Evolutionary conservation across 208 protist species (phyloP).

Genomic region (Strigomonas culicis): DNA sequence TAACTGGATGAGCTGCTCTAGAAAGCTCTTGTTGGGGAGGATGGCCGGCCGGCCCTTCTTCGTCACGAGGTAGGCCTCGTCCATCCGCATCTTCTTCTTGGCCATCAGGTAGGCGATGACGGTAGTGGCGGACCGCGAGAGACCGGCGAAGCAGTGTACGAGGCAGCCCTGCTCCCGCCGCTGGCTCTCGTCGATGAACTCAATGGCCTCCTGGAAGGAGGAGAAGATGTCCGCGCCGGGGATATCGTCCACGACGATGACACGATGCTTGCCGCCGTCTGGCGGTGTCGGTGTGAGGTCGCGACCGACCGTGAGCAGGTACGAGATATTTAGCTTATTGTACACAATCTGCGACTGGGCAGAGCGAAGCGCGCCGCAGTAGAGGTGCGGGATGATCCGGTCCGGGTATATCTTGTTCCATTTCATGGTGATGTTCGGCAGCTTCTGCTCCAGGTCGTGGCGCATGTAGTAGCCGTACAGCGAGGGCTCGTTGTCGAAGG

Average conservation of each 20-base stretch:
- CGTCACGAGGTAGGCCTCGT: constrained; percentile 74
- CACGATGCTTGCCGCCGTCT: constrained; percentile 58
- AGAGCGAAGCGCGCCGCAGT: constrained; percentile 79
- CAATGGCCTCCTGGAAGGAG: constrained; percentile 71
- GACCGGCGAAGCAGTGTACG: constrained; percentile 89
- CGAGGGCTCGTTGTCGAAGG: constrained; percentile 82
- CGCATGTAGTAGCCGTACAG: constrained; percentile 61
- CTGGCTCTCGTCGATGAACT: constrained; percentile 81
- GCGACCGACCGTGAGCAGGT: constrained; percentile 80
- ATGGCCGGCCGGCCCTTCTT: constrained; percentile 77
- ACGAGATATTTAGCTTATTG: constrained; percentile 71
- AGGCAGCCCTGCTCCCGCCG: constrained; percentile 49
- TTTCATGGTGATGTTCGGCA: constrained; percentile 72
- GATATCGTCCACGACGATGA: constrained; percentile 85
- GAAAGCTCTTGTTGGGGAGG: constrained; percentile 80
- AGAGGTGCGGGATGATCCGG: constrained; percentile 74
- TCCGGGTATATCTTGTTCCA: constrained; percentile 93
- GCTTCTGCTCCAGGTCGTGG: constrained; percentile 40
- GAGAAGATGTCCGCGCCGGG: constrained; percentile 67
- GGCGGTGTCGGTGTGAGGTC: constrained; percentile 63
- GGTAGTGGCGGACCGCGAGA: constrained; percentile 86
- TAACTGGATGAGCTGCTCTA: constrained; percentile 69
- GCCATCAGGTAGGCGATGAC: constrained; percentile 90
- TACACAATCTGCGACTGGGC: constrained; percentile 88
- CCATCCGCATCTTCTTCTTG: constrained; percentile 76